Conservation (phyloP, 164 flowering plant species). For the Cinnamomum chago region DNA sequence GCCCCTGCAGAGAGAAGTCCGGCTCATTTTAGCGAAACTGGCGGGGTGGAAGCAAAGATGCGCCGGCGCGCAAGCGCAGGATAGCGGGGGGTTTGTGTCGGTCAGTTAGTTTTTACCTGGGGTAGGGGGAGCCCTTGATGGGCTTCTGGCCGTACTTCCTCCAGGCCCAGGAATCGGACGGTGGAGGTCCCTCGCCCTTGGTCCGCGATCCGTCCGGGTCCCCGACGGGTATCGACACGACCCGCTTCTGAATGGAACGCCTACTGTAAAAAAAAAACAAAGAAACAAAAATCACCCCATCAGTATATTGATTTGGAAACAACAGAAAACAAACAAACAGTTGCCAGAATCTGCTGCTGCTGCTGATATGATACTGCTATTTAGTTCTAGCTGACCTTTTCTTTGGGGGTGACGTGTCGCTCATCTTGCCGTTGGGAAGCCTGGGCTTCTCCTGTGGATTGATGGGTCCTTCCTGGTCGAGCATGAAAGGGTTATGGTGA, state of each 20-base stretch:
- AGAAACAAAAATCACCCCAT: background rate
- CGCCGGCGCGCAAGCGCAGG: constrained; percentile 6
- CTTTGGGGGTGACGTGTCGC: constrained; percentile 41
- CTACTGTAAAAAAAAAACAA: constrained; percentile 29
- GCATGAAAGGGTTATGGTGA: constrained; percentile 15
- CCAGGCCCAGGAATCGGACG: constrained; percentile 92
- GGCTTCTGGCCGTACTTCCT: constrained; percentile 93
- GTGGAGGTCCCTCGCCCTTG: constrained; percentile 65
- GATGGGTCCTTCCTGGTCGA: constrained; percentile 40
- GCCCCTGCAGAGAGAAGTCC: constrained; percentile 39
- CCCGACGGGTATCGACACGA: constrained; percentile 64
- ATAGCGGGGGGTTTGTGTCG: background rate
- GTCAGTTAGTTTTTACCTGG: constrained; percentile 36
- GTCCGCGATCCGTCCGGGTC: constrained; percentile 55
- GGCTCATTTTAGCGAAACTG: background rate
- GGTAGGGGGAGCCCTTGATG: constrained; percentile 90
- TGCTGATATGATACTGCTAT: background rate
- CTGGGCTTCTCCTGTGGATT: constrained; percentile 37
- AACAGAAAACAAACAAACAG: background rate
- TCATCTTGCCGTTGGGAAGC: constrained; percentile 27
- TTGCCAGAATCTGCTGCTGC: background rate
- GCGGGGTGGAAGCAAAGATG: background rate
- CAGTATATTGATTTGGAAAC: background rate
- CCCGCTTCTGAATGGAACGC: constrained; percentile 54
- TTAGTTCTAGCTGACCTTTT: constrained; percentile 35